Conservation (phyloP, 495 filamentous ascomycete genomes). For the Neurospora sp. region DNA sequence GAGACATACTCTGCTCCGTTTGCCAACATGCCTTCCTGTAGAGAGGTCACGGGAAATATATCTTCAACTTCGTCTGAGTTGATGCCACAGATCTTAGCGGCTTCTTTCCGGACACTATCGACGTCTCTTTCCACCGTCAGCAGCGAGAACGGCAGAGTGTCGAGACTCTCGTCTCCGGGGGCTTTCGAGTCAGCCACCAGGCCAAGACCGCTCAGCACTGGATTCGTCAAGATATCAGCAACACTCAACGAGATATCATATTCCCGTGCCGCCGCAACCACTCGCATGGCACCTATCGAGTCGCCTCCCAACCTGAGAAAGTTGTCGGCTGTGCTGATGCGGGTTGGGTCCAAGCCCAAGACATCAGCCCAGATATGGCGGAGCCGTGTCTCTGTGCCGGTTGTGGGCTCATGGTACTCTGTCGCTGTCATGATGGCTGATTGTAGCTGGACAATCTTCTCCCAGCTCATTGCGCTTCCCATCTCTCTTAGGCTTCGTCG, state of each 20-base stretch:
- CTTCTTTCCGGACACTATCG: background rate
- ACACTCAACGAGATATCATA: conserved; percentile 44
- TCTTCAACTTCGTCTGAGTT: conserved; percentile 36
- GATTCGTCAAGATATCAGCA: conserved; percentile 36
- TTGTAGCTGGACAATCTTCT: background rate
- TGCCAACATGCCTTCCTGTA: conserved; percentile 34
- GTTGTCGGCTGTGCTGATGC: conserved; percentile 37
- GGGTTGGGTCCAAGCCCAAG: conserved; percentile 12
- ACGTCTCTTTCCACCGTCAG: conserved; percentile 26
- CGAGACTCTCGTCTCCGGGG: background rate
- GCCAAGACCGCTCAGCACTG: conserved; percentile 19
- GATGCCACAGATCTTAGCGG: conserved; percentile 32
- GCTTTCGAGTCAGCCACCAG: background rate
- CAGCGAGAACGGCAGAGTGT: conserved; percentile 15
- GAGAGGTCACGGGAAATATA: conserved; percentile 49
- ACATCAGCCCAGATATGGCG: conserved; percentile 17
- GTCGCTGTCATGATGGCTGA: background rate
- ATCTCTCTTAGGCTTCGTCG: background rate
- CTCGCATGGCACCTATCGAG: conserved; percentile 55
- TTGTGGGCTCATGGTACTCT: background rate
- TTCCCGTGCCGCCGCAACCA: conserved; percentile 46
- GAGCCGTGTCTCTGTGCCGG: conserved; percentile 12
- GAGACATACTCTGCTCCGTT: conserved; percentile 25
- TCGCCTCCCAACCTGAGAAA: conserved; percentile 56
- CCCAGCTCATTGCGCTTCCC: background rate